Percentiles rank a stretch among this genome's conserved stretches.
phyloP scores from a whole-genome alignment of 2,329 filamentous ascomycete species.

The Penicillium brasilianum region DNA sequence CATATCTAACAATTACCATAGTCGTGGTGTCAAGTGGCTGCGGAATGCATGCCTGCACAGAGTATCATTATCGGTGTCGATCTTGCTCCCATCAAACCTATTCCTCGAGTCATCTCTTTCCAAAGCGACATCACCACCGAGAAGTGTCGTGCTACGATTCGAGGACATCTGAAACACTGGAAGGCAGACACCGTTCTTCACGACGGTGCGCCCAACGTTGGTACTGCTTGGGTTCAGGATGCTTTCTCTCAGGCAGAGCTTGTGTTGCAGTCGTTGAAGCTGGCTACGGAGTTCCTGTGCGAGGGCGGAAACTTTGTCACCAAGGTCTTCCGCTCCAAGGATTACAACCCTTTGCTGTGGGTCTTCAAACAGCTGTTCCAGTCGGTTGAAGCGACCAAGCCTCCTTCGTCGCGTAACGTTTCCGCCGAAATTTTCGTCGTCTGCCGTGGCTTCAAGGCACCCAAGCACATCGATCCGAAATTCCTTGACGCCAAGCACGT shows the following conservation, averaged over 20 bases:
- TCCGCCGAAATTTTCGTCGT: slow-evolving; percentile 99
- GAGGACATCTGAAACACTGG: slow-evolving; percentile 90
- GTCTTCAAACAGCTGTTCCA: slow-evolving; percentile 96
- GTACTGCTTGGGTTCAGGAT: slow-evolving; percentile 97
- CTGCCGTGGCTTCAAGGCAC: slow-evolving; percentile 91
- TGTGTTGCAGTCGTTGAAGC: slow-evolving; percentile 84
- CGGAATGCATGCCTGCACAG: slow-evolving; percentile 89
- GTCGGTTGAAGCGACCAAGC: slow-evolving; percentile 96
- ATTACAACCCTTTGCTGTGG: slow-evolving; percentile 95
- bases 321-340: slow-evolving; percentile 96
- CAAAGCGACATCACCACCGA: slow-evolving; percentile 98
- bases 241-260: slow-evolving; percentile 97
- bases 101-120: slow-evolving; percentile 91
- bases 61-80: slow-evolving; percentile 94
- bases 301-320: slow-evolving; percentile 94
- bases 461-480: slow-evolving; percentile 88
- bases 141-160: slow-evolving; percentile 88
- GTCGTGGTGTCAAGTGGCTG: slow-evolving; percentile 96
- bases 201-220: slow-evolving; percentile 96
- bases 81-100: slow-evolving; percentile 91
- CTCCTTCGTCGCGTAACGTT: slow-evolving; percentile 91
- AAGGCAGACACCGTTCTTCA: slow-evolving; percentile 95
- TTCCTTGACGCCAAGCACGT: slow-evolving; percentile 89
- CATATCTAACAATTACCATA: slow-evolving; percentile 42
- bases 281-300: slow-evolving; percentile 89